phyloP scores from a whole-genome alignment of 192 early-diverging fungal species.

The Allomyces javanicus region DNA sequence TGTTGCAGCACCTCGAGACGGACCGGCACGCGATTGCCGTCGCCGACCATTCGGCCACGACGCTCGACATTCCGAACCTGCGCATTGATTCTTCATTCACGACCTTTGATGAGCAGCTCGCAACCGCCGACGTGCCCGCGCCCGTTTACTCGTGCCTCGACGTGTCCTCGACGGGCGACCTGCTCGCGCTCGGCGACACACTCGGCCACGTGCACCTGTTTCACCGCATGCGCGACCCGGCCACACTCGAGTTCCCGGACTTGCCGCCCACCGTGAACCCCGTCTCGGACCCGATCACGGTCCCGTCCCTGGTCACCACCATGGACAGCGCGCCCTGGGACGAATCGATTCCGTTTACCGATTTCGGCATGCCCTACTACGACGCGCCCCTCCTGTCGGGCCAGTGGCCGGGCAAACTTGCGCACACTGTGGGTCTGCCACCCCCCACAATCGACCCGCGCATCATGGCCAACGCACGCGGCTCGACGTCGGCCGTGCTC shows the following conservation, averaged over 20 bases:
- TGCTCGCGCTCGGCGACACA: constrained; percentile 56
- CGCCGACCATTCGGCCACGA: neutral
- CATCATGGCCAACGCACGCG: constrained; percentile 34
- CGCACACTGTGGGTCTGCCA: constrained; percentile 55
- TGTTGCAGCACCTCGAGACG: neutral
- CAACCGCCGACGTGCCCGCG: neutral
- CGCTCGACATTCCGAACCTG: neutral
- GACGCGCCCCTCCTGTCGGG: constrained; percentile 53
- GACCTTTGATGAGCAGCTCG: neutral
- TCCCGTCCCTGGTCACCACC: constrained; percentile 2
- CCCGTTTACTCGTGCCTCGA: constrained; percentile 19
- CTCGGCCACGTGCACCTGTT: constrained; percentile 60
- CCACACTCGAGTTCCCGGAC: constrained; percentile 43
- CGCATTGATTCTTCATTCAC: neutral
- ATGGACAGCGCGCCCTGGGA: constrained; percentile 1
- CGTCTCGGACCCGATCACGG: constrained; percentile 1
- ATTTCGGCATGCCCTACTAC: constrained; percentile 62
- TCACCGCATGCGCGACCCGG: constrained; percentile 39
- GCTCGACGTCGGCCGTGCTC: constrained; percentile 57
- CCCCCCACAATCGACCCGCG: constrained; percentile 51
- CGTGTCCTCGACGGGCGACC: constrained; percentile 56
- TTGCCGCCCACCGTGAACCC: constrained; percentile 11
- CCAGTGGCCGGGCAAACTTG: constrained; percentile 36
- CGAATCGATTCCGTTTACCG: constrained; percentile 39
- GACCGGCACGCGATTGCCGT: neutral